A percentile compares a stretch with the other conserved stretches of the same genome.
These are phyloP conservation scores for Fusarium sp. DNA, from an alignment of 2,329 filamentous ascomycete species.

Conservation along the genomic window DNA sequence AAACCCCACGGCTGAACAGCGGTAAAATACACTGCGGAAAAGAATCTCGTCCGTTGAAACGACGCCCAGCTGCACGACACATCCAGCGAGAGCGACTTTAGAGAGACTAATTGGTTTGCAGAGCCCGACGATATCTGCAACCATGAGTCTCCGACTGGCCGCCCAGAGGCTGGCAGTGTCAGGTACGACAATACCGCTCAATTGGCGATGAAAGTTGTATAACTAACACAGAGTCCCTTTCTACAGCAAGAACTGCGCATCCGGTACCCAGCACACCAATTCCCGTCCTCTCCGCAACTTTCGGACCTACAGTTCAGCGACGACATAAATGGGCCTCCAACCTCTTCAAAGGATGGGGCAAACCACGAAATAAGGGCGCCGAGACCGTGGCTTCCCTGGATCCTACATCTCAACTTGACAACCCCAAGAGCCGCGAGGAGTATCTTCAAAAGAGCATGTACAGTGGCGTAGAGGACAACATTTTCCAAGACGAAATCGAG, in stretches of 20 bases:
- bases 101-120: conserved; percentile 41
- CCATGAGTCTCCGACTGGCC: conserved; percentile 75
- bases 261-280: conserved; percentile 31
- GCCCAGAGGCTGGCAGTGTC: conserved; percentile 69
- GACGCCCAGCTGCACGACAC: conserved; percentile 26
- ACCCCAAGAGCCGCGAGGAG: conserved; percentile 57
- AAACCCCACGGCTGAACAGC: conserved; percentile 42
- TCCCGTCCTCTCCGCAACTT: conserved; percentile 29
- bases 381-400: conserved; percentile 46
- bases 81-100: conserved; percentile 29
- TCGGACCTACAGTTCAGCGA: conserved; percentile 45
- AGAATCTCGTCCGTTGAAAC: conserved; percentile 42
- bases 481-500: conserved; percentile 71
- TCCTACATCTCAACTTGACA: conserved; percentile 54
- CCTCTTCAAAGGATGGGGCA: conserved; percentile 55
- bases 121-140: conserved; percentile 37
- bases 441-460: conserved; percentile 56
- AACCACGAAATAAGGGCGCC: conserved; percentile 48
- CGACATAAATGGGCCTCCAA: conserved; percentile 60
- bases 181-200: conserved; percentile 60
- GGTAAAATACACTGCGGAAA: conserved; percentile 40
- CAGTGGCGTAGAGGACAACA: conserved; percentile 64
- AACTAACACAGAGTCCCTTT: conserved; percentile 28
- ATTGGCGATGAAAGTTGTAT: conserved; percentile 31
- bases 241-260: conserved; percentile 41